These are phyloP conservation scores for Pichia sp. DNA, from an alignment of 1,139 yeast species.

Conservation along the genomic window DNA sequence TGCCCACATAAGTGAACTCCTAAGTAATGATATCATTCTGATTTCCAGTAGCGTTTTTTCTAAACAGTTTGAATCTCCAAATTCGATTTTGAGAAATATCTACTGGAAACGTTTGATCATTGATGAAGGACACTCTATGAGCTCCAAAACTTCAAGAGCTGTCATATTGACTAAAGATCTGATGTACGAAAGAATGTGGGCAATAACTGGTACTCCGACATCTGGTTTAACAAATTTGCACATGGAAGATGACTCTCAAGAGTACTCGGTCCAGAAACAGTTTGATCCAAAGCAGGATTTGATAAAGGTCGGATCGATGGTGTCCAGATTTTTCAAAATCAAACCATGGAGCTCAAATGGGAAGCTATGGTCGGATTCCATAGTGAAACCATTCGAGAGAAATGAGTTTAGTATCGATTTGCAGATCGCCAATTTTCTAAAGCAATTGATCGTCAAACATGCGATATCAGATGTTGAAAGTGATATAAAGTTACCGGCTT, in stretches of 20 bases:
- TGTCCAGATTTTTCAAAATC: conserved; percentile 51
- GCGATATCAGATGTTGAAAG: conserved; percentile 45
- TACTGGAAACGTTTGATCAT: conserved; percentile 67
- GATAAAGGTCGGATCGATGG: conserved; percentile 46
- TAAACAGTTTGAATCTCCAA: conserved; percentile 33
- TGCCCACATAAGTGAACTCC: conserved; percentile 34
- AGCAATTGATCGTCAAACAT: conserved; percentile 53
- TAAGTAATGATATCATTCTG: conserved; percentile 49
- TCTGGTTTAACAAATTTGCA: conserved; percentile 60
- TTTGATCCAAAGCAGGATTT: conserved; percentile 50
- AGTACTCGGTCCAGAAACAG: conserved; percentile 34
- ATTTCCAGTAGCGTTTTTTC: conserved; percentile 46
- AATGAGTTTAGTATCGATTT: conserved; percentile 38
- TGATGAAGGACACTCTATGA: conserved; percentile 72
- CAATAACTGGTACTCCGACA: conserved; percentile 73
- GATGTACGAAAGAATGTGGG: conserved; percentile 62
- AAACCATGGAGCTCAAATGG: conserved; percentile 53
- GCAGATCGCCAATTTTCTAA: conserved; percentile 40
- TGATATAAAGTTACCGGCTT: conserved; percentile 54
- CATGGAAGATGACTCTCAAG: conserved; percentile 40
- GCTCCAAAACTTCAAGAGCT: conserved; percentile 46
- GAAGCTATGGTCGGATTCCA: conserved; percentile 43
- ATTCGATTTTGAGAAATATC: conserved; percentile 39
- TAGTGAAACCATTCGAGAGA: conserved; percentile 46
- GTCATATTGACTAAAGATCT: conserved; percentile 46